Evolutionary conservation across 192 early-diverging fungal species (phyloP).

Genomic region (Phycomyces nitens): DNA sequence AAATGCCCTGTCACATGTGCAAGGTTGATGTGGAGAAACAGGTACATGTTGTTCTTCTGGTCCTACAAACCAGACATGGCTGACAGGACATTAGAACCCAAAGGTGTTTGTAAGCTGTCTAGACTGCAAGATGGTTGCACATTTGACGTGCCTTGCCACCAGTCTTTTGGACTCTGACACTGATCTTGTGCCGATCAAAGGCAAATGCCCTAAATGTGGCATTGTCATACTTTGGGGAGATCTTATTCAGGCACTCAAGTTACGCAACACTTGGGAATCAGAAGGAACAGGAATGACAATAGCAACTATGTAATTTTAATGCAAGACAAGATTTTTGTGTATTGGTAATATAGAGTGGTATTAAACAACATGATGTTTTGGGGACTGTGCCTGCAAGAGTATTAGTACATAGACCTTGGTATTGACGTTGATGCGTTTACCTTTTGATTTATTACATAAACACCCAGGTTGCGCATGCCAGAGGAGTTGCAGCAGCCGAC

Average conservation of each 20-base stretch:
- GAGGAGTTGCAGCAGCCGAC: too few species aligned
- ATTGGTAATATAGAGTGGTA: not conserved
- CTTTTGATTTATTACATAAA: too few species aligned
- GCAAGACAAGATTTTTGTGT: constrained; percentile 8
- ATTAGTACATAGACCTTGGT: too few species aligned
- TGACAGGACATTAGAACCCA: not conserved
- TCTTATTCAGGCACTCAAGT: constrained; percentile 6
- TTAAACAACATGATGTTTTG: too few species aligned
- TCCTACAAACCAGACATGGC: too few species aligned
- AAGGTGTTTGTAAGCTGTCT: not conserved
- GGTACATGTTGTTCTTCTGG: too few species aligned
- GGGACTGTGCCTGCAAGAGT: too few species aligned
- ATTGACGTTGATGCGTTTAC: too few species aligned
- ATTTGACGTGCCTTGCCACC: constrained; percentile 9
- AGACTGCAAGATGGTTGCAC: not conserved
- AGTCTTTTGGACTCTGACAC: not conserved
- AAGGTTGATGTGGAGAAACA: not conserved
- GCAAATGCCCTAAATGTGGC: constrained; percentile 14
- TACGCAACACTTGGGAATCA: not conserved
- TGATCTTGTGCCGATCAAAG: constrained; percentile 10
- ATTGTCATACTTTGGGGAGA: constrained; percentile 15
- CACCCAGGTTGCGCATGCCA: too few species aligned
- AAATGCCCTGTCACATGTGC: constrained; percentile 2
- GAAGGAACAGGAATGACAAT: not conserved
- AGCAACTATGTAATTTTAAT: not conserved